phyloP scores from a whole-genome alignment of 805 yeast genomes.

The Candida glaebosa region DNA sequence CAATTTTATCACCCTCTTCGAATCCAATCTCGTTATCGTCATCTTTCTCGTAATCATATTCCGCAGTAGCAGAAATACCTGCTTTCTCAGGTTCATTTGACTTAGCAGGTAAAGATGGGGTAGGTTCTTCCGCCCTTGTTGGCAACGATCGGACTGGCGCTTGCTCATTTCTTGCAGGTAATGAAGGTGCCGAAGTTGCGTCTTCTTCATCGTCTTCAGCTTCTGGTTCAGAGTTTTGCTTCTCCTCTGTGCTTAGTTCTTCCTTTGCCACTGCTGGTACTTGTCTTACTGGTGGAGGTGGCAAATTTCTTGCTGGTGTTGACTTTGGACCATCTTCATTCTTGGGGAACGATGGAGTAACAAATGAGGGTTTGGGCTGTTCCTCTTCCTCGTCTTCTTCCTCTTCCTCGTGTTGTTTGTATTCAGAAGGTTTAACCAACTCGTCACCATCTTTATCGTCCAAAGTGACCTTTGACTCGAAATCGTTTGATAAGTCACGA shows the following conservation, averaged over 20 bases:
- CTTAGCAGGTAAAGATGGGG: constrained; percentile 20
- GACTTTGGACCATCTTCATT: constrained; percentile 6
- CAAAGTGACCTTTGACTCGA: constrained; percentile 19
- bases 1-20: constrained; percentile 61
- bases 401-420: constrained; percentile 11
- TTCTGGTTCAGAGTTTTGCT: constrained; percentile 25
- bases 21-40: constrained; percentile 75
- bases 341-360: constrained; percentile 5
- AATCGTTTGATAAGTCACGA: constrained; percentile 15
- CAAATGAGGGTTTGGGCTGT: constrained; percentile 5
- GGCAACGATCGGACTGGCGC: constrained; percentile 18
- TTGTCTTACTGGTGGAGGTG: constrained; percentile 18
- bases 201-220: constrained; percentile 13
- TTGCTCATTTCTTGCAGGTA: constrained; percentile 14
- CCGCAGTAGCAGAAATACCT: constrained; percentile 60
- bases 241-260: constrained; percentile 10
- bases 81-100: constrained; percentile 10
- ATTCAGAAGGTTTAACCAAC: constrained; percentile 11
- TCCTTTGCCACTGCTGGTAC: constrained; percentile 9
- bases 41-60: constrained; percentile 72
- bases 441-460: constrained; percentile 5
- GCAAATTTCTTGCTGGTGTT: constrained; percentile 15
- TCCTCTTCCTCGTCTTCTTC: constrained; percentile 10
- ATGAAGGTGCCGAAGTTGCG: constrained; percentile 14
- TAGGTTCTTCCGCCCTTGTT: constrained; percentile 10